These are phyloP conservation scores for Crithidia sp. DNA, from an alignment of 208 protist genomes.

Conservation along the genomic window DNA sequence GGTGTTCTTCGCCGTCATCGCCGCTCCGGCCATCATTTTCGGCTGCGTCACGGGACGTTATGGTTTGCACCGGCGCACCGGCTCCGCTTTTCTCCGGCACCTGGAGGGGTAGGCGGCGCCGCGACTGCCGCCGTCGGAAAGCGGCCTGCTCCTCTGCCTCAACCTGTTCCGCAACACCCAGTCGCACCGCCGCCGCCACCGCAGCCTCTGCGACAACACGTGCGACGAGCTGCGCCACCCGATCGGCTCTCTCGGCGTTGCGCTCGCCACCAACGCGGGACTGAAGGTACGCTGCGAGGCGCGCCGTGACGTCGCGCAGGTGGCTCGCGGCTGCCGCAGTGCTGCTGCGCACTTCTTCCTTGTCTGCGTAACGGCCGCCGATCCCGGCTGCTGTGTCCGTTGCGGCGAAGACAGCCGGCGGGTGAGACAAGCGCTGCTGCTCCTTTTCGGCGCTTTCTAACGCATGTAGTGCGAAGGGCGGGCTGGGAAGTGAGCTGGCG, in stretches of 20 bases:
- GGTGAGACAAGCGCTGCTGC: conserved; percentile 14
- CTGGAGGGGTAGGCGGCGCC: conserved; percentile 16
- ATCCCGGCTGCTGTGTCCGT: conserved; percentile 6
- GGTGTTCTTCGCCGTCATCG: neutral
- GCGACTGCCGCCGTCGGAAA: conserved; percentile 11
- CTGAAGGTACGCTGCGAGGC: conserved; percentile 24
- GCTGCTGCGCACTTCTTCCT: neutral
- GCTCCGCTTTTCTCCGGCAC: neutral
- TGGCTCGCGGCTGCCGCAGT: conserved; percentile 10
- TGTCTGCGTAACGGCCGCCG: conserved; percentile 23
- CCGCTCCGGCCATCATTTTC: too few relatives aligned
- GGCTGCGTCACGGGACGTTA: too few relatives aligned
- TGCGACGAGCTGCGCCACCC: conserved; percentile 26
- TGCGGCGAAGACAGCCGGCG: conserved; percentile 13
- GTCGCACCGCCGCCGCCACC: conserved; percentile 49
- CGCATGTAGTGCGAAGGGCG: conserved; percentile 38
- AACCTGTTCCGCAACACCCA: conserved; percentile 37
- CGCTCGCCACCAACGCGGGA: neutral
- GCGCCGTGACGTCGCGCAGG: conserved; percentile 12
- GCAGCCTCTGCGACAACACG: conserved; percentile 47
- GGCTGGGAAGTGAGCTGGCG: conserved; percentile 41
- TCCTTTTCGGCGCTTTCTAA: conserved; percentile 20
- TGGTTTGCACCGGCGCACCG: neutral
- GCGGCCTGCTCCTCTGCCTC: conserved; percentile 37
- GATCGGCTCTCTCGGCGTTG: neutral